Evolutionary conservation across 164 flowering plant species (phyloP).

Genomic region (Magnolia sinica): DNA sequence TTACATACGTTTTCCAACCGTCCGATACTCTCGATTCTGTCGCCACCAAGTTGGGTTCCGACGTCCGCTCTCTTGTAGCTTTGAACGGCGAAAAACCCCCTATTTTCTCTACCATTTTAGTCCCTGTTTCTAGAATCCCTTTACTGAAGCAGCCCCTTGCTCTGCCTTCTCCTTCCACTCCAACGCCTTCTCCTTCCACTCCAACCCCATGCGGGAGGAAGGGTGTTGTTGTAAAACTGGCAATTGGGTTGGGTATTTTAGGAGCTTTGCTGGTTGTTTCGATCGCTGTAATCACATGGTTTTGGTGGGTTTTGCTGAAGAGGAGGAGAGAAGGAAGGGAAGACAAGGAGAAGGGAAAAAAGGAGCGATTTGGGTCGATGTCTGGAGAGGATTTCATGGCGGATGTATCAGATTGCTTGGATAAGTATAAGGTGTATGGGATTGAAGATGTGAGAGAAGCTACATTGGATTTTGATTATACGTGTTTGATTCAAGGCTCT

Average conservation of each 20-base stretch:
- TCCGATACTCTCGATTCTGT: conserved; percentile 46
- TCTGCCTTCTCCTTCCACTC: neutral
- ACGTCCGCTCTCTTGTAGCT: conserved; percentile 25
- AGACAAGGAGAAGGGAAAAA: conserved; percentile 10
- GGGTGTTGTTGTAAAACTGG: conserved; percentile 24
- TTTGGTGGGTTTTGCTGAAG: conserved; percentile 26
- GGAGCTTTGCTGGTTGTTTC: conserved; percentile 12
- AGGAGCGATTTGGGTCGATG: conserved; percentile 13
- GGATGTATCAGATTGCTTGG: conserved; percentile 81
- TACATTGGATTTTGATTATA: conserved; percentile 55
- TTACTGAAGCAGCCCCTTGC: conserved; percentile 46
- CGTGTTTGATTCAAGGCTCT: conserved; percentile 65
- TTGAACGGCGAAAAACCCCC: conserved; percentile 40
- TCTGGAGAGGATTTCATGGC: conserved; percentile 46
- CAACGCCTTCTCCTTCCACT: neutral
- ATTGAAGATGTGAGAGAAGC: conserved; percentile 67
- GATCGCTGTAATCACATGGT: conserved; percentile 18
- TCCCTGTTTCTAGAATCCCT: conserved; percentile 65
- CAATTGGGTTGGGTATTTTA: conserved; percentile 50
- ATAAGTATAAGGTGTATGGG: conserved; percentile 73
- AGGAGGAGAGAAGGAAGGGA: neutral
- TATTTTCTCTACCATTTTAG: conserved; percentile 46
- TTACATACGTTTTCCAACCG: conserved; percentile 70
- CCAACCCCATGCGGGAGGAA: conserved; percentile 16
- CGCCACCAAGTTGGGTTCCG: conserved; percentile 46